Evolutionary conservation across 1,284 basidiomycete genomes (phyloP).

Genomic region (Takashimella tepidaria): DNA sequence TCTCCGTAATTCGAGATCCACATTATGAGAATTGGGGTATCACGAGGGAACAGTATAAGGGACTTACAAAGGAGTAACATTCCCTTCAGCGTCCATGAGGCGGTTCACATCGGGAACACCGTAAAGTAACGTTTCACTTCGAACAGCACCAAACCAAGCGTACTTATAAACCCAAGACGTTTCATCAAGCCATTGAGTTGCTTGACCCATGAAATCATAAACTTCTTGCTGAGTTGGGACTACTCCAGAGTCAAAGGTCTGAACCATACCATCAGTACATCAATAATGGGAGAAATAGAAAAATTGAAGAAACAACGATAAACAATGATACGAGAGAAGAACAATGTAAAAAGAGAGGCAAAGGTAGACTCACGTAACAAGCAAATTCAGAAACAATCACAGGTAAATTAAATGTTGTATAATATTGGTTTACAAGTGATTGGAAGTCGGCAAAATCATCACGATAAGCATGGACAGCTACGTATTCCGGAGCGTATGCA

Average conservation of each 20-base stretch:
- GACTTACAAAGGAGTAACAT: conserved; percentile 31
- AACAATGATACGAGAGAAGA: too few relatives aligned
- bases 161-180: conserved; percentile 23
- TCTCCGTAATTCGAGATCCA: neutral
- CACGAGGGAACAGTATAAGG: too few relatives aligned
- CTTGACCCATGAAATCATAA: conserved; percentile 10
- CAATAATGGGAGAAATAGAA: too few relatives aligned
- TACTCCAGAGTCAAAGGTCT: too few relatives aligned
- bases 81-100: conserved; percentile 28
- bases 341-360: neutral
- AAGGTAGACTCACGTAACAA: conserved; percentile 13
- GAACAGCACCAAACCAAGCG: conserved; percentile 13
- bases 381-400: conserved; percentile 16
- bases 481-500: conserved; percentile 18
- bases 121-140: conserved; percentile 20
- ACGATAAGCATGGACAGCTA: conserved; percentile 22
- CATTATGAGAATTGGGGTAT: neutral
- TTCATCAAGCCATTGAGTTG: conserved; percentile 34
- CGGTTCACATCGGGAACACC: conserved; percentile 33
- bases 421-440: conserved; percentile 9
- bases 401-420: conserved; percentile 14
- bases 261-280: conserved; percentile 6
- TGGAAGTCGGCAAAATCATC: conserved; percentile 12
- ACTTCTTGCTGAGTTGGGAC: conserved; percentile 4
- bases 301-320: too few relatives aligned